A percentile compares a stretch with the other conserved stretches of the same genome.
These are phyloP conservation scores for Globisporangium polare DNA, from an alignment of 352 stramenopile species.

Conservation along the genomic window DNA sequence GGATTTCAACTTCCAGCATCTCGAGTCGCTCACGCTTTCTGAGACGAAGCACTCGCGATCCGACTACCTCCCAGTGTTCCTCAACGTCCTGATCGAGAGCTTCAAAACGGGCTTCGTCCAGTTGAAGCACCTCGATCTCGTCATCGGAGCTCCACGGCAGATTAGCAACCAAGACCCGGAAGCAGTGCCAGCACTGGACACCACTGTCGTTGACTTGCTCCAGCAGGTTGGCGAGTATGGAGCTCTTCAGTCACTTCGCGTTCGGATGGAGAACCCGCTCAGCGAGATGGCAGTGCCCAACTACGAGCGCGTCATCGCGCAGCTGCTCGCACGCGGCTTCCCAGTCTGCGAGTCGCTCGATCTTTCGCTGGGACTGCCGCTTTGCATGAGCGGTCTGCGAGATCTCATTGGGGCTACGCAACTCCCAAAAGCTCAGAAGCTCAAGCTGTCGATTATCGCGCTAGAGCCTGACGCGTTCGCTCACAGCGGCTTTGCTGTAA, in stretches of 20 bases:
- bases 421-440: slow-evolving; percentile 17
- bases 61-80: slow-evolving; percentile 31
- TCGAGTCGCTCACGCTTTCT: slow-evolving; percentile 35
- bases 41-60: slow-evolving; percentile 28
- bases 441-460: slow-evolving; percentile 24
- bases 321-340: slow-evolving; percentile 41
- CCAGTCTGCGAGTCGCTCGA: slow-evolving; percentile 38
- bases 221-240: slow-evolving; percentile 26
- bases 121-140: slow-evolving; percentile 48
- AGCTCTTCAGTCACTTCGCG: slow-evolving; percentile 15
- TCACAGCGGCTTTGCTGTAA: background rate
- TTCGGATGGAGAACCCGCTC: slow-evolving; percentile 19
- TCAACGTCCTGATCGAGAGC: slow-evolving; percentile 40
- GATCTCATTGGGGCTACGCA: slow-evolving; percentile 17
- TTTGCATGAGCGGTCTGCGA: slow-evolving; percentile 17
- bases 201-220: slow-evolving; percentile 18
- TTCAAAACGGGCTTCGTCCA: slow-evolving; percentile 48
- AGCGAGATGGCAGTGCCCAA: background rate
- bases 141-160: slow-evolving; percentile 1
- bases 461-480: background rate
- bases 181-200: slow-evolving; percentile 13
- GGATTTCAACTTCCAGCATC: slow-evolving; percentile 44
- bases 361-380: slow-evolving; percentile 23
- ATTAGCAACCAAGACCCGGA: background rate
- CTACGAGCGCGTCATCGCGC: slow-evolving; percentile 22